Base-by-base conservation (phyloP, 2,329 filamentous ascomycete species). In the Fusarium sulawesiense region DNA sequence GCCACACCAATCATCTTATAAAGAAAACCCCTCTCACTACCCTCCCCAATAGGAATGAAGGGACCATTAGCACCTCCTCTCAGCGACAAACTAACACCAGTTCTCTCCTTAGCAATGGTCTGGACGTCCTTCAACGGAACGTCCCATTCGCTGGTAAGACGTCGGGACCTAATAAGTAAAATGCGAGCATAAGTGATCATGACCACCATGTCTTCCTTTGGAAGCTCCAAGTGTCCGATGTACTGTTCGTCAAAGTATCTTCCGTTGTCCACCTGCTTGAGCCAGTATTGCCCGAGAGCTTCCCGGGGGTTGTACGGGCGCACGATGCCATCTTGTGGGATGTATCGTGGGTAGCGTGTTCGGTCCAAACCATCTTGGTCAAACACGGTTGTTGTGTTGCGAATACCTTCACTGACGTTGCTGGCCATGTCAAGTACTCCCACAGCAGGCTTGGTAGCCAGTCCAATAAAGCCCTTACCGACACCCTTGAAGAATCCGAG, bases 201-300 rank as follows among this genome's bases (percentile, higher is more conserved):
- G 49, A 94, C 91, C 60, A 95, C 90, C 85, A 94, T 92, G 78
- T 97, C 94, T 78, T 96, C 93, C 65, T 91, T 89, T 13, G 93
- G 92, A 27, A 99, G 87, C 80, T 99, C 95, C 7, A 99, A 85
- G 78, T 99, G 97, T 7, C 94, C 97, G 79, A 99, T 96, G 83
- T 99, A 99, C 78, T 93, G 88, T 80, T 99, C 96, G 81, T 97
- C 92, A 87, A 99, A 99, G 85, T 95, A 98, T 79, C 94, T 96
- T 66, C 96, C 96, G 71, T 98, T 96, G 81, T 99, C 96, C 13
- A 97, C 90, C 63, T 97, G 97, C 86, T 99, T 99, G 70, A 99
- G 90, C 97, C 96, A 99, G 84, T 93, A 98, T 79, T 99, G 96
- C 1, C 96, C 96, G 5, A 99, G 89, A 0, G 96, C 94, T 84